Conservation (phyloP, 495 filamentous ascomycete species). For the Hamigera avellanea region DNA sequence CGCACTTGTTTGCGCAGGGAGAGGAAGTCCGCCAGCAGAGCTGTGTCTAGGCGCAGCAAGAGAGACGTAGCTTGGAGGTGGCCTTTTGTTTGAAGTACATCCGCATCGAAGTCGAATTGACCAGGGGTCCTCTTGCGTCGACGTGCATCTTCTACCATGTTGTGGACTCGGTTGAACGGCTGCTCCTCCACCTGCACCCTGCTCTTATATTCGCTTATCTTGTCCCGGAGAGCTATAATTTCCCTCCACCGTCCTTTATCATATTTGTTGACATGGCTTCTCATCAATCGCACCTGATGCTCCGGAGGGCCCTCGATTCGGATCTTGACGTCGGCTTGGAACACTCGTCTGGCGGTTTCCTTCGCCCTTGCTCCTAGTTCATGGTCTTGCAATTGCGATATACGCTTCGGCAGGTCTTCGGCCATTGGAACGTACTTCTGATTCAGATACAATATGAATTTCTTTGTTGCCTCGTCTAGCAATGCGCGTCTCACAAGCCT, state of each 20-base stretch:
- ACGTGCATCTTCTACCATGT: conserved; percentile 42
- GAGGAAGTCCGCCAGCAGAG: conserved; percentile 46
- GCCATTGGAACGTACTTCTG: conserved; percentile 29
- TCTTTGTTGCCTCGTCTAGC: conserved; percentile 52
- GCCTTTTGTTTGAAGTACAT: conserved; percentile 35
- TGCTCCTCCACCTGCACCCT: conserved; percentile 46
- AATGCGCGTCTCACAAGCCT: conserved; percentile 46
- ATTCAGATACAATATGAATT: conserved; percentile 41
- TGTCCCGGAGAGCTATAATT: conserved; percentile 24
- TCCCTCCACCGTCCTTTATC: conserved; percentile 24
- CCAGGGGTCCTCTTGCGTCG: conserved; percentile 23
- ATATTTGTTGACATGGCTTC: conserved; percentile 1
- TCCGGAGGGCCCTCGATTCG: conserved; percentile 9
- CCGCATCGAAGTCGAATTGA: conserved; percentile 35
- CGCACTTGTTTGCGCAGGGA: conserved; percentile 7
- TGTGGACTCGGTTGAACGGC: conserved; percentile 45
- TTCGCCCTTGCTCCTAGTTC: not conserved
- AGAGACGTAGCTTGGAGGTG: conserved; percentile 38
- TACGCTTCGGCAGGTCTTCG: conserved; percentile 12
- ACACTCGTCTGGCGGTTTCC: conserved; percentile 12
- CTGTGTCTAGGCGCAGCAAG: conserved; percentile 41
- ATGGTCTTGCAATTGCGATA: conserved; percentile 6
- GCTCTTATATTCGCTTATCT: conserved; percentile 30
- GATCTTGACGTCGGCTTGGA: conserved; percentile 5
- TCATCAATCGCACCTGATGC: conserved; percentile 7